Evolutionary conservation across 805 yeast genomes (phyloP), one percentile per base, ranked within the genome.

Genomic region (Pichia sporocuriosa): DNA sequence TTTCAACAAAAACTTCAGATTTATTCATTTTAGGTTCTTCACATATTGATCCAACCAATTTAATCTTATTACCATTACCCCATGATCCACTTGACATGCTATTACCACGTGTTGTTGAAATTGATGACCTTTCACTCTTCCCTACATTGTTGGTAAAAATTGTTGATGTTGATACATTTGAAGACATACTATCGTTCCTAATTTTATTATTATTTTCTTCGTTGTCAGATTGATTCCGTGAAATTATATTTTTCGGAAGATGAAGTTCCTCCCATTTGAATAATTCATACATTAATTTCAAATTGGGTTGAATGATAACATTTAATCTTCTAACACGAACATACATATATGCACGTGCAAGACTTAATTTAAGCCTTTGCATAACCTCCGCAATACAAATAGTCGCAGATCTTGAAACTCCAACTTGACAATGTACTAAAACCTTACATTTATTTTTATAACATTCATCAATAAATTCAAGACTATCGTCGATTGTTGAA

Each of bases 351-450:
- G 97, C 96, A 25, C 80, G 68, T 2, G 93, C 79, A 23, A 90
- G 64, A 32, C 77, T 75, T 40, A 86, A 65, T 13, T 74, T 63
- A 40, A 84, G 62, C 31, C 95, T 64, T 50, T 77, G 75, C 96
- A 90, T 89, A 29, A 86, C 90, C 57, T 88, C 97, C 1, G 96
- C 96, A 50, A 90, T 90, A 52, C 94, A 90, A 10, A 90, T 94
- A 0, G 97, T 86, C 0, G 97, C 97, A 3, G 95, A 85, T 42
- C 97, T 68, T 0, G 96, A 85, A 4, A 90, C 97, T 0, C 97
- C 97, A 36, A 87, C 97, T 56, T 95, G 84, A 54, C 97, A 90
- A 59, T 90, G 97, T 10, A 90, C 89, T 46, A 90, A 67, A 2
- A 81, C 77, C 35, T 73, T 74, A 19, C 75, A 76, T 28, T 62